A percentile compares a stretch with the other conserved stretches of the same genome.
Evolutionary conservation across 257 asterid species (phyloP).

Genomic region (Orobanche coerulescens): DNA sequence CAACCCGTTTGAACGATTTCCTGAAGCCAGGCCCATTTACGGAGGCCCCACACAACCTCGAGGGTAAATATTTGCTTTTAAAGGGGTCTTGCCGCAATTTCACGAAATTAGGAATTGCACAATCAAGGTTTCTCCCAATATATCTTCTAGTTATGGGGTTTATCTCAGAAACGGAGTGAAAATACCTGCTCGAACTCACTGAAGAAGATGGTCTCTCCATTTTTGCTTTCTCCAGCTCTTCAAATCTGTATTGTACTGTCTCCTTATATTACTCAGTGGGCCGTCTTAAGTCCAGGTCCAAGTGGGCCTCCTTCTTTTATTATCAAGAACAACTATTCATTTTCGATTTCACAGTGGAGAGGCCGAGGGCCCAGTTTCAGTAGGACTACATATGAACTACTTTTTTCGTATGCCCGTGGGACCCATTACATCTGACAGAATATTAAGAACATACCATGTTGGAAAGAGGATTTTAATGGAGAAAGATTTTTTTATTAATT

Average conservation of each 20-base stretch:
- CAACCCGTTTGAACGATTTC: constrained; percentile 39
- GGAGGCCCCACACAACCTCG: constrained; percentile 55
- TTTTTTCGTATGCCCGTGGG: no score
- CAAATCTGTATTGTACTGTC: neutral
- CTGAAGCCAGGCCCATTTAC: constrained; percentile 54
- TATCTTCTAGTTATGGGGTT: constrained; percentile 33
- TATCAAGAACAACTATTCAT: no score
- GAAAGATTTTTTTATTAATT: neutral
- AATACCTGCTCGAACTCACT: constrained; percentile 30
- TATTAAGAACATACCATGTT: no score
- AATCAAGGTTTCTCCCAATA: constrained; percentile 31
- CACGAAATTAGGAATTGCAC: constrained; percentile 32
- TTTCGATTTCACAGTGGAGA: no score
- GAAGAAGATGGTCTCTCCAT: constrained; percentile 45
- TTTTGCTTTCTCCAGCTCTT: constrained; percentile 5
- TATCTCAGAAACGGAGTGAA: constrained; percentile 12
- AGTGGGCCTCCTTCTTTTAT: no score
- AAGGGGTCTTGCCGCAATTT: constrained; percentile 37
- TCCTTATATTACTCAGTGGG: no score
- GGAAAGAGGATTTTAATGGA: neutral
- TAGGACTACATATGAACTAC: no score
- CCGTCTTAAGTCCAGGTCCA: no score
- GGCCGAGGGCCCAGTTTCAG: no score
- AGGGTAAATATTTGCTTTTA: constrained; percentile 31
- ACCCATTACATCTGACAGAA: no score